Base-by-base conservation (phyloP, 371 early-diverging fungal genomes). In the Choanephora cucurbitarum region DNA sequence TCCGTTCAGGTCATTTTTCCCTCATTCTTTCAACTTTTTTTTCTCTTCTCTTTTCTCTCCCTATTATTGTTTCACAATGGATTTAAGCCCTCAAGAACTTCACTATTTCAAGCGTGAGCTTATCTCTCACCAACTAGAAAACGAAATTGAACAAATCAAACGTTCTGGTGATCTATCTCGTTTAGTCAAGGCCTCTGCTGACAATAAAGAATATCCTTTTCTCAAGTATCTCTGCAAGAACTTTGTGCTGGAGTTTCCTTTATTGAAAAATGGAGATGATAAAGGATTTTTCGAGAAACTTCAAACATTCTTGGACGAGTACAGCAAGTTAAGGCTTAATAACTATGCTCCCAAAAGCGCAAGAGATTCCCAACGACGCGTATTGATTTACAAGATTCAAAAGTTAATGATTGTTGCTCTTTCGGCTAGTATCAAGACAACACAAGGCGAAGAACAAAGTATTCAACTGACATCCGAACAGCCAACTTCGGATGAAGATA, bases 371-470 rank as follows among this genome's bases (percentile, higher is more conserved):
- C 72, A 75, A 47, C 61, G 73, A 33, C 64, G 62, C 33, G 62
- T 60, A 23, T 58, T 78, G 51, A 52, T 64, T 19, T 69, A 69
- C 44, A 78, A 78, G 52, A 32, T 78, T 7, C 52, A 75, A 49
- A 70, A 68, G 15, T 44, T 69, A 17, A 47, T 78, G 19, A 57
- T 70, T 22, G 44, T 78, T 39, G 62, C 75, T 7, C 55, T 75
- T 0, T 60, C 65, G n/a, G 60, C 69, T 10, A 69, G 69, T 41
- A 73, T 78, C 32, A 75, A 78, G 55, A 70, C 73, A 0, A 52
- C 66, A 0, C 69, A 73, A 46, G 75, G 78, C 0, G 64, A 67
- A 9, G 75, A 78, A 55, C 71, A 75, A 31, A 61, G 64, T 17
- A 69, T 75, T 33, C 60, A 71, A 19, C 33, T 71, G 5, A 32